phyloP scores from a whole-genome alignment of 2,329 filamentous ascomycete genomes.

The Curvularia hawaiiensis region DNA sequence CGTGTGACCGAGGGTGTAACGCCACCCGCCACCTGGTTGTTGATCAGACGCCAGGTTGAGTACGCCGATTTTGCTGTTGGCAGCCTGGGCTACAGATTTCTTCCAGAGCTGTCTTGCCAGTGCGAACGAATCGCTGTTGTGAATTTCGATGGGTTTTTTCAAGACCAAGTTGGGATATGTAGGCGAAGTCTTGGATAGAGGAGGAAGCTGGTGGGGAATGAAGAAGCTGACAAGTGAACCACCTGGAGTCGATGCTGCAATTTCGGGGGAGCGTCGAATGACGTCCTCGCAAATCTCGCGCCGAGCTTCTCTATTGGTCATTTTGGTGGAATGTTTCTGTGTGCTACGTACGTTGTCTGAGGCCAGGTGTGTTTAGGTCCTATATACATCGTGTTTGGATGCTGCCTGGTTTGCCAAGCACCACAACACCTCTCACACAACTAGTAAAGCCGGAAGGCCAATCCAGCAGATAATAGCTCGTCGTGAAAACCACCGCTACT shows the following conservation, averaged over 20 bases:
- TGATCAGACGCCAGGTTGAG: constrained; percentile 29
- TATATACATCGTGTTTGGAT: background rate
- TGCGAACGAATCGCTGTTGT: constrained; percentile 28
- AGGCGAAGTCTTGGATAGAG: constrained; percentile 13
- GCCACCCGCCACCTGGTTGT: constrained; percentile 31
- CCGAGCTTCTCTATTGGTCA: constrained; percentile 26
- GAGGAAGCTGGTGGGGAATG: constrained; percentile 23
- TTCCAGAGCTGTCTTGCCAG: constrained; percentile 19
- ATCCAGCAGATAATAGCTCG: no score
- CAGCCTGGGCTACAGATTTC: background rate
- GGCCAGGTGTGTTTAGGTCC: background rate
- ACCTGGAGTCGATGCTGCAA: constrained; percentile 18
- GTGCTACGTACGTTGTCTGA: background rate
- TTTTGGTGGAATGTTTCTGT: background rate
- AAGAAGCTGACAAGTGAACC: constrained; percentile 23
- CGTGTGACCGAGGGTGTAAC: constrained; percentile 24
- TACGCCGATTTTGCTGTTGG: constrained; percentile 20
- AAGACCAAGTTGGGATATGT: constrained; percentile 1
- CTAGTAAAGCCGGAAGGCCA: no score
- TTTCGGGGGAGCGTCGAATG: constrained; percentile 16
- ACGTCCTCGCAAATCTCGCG: constrained; percentile 31
- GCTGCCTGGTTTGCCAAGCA: background rate
- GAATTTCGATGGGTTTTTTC: constrained; percentile 18
- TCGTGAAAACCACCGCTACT: no score
- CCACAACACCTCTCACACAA: background rate